These are phyloP conservation scores for Claviceps citrina DNA, from an alignment of 2,329 filamentous ascomycete species.

Conservation along the genomic window DNA sequence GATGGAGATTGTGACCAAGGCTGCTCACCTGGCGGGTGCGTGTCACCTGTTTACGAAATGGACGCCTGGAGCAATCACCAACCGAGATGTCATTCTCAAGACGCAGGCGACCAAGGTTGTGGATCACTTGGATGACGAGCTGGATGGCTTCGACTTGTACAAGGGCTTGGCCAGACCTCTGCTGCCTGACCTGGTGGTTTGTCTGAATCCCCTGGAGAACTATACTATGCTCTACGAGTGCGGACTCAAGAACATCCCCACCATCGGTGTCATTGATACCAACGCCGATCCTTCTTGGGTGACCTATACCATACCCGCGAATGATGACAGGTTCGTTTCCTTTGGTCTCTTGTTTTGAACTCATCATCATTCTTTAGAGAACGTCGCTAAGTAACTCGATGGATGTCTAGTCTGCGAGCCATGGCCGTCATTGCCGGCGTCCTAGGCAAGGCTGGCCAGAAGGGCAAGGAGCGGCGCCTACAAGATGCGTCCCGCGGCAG, in stretches of 20 bases:
- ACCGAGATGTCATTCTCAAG: slow-evolving; percentile 76
- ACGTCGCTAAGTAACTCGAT: not conserved
- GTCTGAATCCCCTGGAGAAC: slow-evolving; percentile 86
- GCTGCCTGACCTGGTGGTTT: slow-evolving; percentile 80
- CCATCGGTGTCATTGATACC: slow-evolving; percentile 88
- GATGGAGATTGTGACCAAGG: slow-evolving; percentile 62
- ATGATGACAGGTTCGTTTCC: slow-evolving; percentile 67
- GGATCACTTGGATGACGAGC: slow-evolving; percentile 51
- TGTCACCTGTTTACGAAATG: slow-evolving; percentile 89
- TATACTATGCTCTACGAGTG: slow-evolving; percentile 84
- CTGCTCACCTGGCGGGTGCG: slow-evolving; percentile 59
- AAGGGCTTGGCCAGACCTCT: slow-evolving; percentile 49
- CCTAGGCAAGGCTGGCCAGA: slow-evolving; percentile 68
- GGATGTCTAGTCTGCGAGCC: slow-evolving; percentile 51
- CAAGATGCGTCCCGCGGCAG: slow-evolving; percentile 44
- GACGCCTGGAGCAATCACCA: slow-evolving; percentile 84
- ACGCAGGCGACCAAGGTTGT: slow-evolving; percentile 57
- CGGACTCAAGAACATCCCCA: slow-evolving; percentile 72
- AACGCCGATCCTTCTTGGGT: slow-evolving; percentile 86
- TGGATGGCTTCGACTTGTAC: slow-evolving; percentile 49
- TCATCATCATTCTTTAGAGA: not conserved
- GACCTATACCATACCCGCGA: slow-evolving; percentile 90
- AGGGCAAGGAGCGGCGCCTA: slow-evolving; percentile 54
- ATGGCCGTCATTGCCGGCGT: slow-evolving; percentile 71
- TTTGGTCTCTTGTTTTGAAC: no score